Base-by-base conservation (phyloP, 2,329 filamentous ascomycete species). In the Diatrype stigma region DNA sequence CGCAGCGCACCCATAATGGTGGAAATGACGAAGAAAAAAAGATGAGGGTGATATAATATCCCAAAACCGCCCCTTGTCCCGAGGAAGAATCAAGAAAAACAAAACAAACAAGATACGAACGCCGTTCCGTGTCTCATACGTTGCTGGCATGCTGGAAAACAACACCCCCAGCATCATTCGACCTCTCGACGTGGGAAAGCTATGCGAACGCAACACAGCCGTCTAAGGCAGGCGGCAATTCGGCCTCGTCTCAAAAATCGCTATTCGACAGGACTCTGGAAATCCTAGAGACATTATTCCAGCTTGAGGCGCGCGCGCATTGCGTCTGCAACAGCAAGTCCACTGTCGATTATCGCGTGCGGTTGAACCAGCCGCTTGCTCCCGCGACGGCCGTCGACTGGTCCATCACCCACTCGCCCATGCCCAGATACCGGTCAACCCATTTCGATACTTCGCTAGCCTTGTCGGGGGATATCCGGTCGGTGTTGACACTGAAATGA, bases 331-430 rank as follows among this genome's bases (percentile, higher is more conserved):
- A 30, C 26, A 30, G 5, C 34, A 34, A 40, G n/a, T n/a, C n/a
- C n/a, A n/a, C n/a, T 35, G n/a, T 14, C 16, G 30, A 44, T 77
- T 76, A 95, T 75, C 92, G 83, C 70, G 84, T 92, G 66, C 94
- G 83, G 76, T 96, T 92, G 69, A 99, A 99, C 73, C 85, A 99
- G 53, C 86, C 82, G 67, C 89, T 95, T 46, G 88, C 86, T 40
- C 90, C 88, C 68, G 96, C 89, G 51, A 97, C 82, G 38, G 92
- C 92, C 30, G 97, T 90, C 28, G 91, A 95, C 75, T 95, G 89
- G 71, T 99, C 94, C 91, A 99, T 96, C 58, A 96, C 89, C 84
- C 91, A 96, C 76, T 99, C 94, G 62, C 94, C 94, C 17, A 96
- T 86, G 56, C 90, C 90, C 42, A 97, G 84, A 70, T 97, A 97